Conservation (phyloP, 164 flowering plant genomes). For the Piper betle region DNA sequence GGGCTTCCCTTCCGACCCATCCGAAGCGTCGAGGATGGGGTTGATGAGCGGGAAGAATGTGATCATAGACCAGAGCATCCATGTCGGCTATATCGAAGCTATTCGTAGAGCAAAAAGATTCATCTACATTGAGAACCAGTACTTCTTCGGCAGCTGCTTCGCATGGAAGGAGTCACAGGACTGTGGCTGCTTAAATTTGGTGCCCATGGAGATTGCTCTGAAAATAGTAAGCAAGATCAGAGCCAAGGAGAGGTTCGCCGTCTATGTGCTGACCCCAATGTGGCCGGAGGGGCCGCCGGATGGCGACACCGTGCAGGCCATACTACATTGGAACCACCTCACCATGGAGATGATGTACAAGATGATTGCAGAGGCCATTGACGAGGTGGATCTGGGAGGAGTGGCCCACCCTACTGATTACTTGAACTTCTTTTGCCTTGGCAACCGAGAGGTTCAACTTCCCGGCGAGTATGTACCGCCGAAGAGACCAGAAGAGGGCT, state of each 20-base stretch:
- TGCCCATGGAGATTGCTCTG: conserved; percentile 97
- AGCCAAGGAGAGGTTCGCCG: conserved; percentile 89
- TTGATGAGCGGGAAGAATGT: conserved; percentile 85
- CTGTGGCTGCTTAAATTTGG: conserved; percentile 30
- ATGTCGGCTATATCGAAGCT: conserved; percentile 86
- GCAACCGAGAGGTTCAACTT: conserved; percentile 55
- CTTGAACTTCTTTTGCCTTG: conserved; percentile 89
- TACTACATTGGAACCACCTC: conserved; percentile 84
- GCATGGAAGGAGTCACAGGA: conserved; percentile 44
- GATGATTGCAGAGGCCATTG: conserved; percentile 71
- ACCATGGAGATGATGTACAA: conserved; percentile 99
- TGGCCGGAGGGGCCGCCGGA: conserved; percentile 99
- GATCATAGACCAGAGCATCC: conserved; percentile 96
- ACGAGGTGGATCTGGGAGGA: conserved; percentile 78
- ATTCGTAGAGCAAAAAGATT: conserved; percentile 91
- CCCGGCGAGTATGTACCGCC: conserved; percentile 62
- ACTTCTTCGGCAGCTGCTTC: conserved; percentile 87
- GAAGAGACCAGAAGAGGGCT: conserved; percentile 37
- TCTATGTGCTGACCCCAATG: conserved; percentile 81
- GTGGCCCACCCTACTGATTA: conserved; percentile 67
- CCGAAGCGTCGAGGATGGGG: conserved; percentile 62
- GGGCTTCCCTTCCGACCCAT: conserved; percentile 83
- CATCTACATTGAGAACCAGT: conserved; percentile 91
- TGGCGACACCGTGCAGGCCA: conserved; percentile 69
- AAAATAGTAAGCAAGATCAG: conserved; percentile 81